These are phyloP conservation scores for Mycena venus DNA, from an alignment of 768 basidiomycete species.

Conservation along the genomic window DNA sequence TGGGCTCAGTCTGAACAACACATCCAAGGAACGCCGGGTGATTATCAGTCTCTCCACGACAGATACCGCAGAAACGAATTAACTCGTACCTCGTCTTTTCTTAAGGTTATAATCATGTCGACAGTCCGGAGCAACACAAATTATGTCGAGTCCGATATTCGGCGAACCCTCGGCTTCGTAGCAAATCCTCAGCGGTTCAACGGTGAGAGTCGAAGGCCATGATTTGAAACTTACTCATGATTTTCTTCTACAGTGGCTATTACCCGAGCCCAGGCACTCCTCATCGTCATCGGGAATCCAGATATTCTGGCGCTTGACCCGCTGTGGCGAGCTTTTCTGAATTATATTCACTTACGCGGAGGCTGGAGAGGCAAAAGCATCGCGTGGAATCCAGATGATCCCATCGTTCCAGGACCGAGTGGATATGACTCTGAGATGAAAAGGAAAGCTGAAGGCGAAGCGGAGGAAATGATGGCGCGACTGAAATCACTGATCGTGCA, in stretches of 20 bases:
- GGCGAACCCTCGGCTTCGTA: constrained; percentile 70
- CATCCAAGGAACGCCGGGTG: constrained; percentile 63
- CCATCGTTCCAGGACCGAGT: constrained; percentile 36
- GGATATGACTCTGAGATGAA: constrained; percentile 28
- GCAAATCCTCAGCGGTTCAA: constrained; percentile 70
- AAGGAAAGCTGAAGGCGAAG: constrained; percentile 32
- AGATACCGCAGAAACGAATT: too few species aligned
- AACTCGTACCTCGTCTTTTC: too few species aligned
- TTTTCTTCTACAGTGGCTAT: constrained; percentile 60
- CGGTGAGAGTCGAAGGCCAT: constrained; percentile 52
- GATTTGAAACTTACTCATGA: neutral
- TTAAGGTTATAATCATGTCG: too few species aligned
- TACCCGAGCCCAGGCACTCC: constrained; percentile 71
- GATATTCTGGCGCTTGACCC: constrained; percentile 72
- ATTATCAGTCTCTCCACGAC: too few species aligned
- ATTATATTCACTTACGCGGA: constrained; percentile 64
- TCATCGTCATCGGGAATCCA: constrained; percentile 73
- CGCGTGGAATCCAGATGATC: constrained; percentile 61
- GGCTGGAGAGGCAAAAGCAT: constrained; percentile 69
- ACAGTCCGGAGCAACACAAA: constrained; percentile 69
- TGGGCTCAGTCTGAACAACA: constrained; percentile 46
- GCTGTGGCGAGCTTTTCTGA: constrained; percentile 72
- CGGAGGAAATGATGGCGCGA: constrained; percentile 36
- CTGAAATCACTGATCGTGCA: constrained; percentile 34
- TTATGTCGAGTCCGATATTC: constrained; percentile 63